Percentiles rank a stretch among this genome's conserved stretches.
Evolutionary conservation across 148 eudicot genomes (phyloP).

Genomic region (Dianthus caryophyllus): DNA sequence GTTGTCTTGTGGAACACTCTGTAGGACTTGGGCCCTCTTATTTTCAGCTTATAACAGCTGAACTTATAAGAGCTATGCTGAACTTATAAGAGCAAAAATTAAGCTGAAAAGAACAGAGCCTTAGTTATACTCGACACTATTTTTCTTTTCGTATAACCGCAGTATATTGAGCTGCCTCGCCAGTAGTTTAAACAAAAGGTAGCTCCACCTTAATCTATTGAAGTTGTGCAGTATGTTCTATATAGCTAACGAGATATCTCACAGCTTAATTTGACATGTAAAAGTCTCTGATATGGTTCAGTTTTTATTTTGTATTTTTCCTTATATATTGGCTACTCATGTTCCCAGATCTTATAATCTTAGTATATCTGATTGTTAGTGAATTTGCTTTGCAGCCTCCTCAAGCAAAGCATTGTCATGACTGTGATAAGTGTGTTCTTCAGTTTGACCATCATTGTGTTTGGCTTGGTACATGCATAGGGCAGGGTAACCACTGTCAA

Average conservation of each 20-base stretch:
- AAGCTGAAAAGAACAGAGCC: too few relatives aligned
- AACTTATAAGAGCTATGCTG: too few relatives aligned
- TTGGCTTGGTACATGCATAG: slow-evolving; percentile 98
- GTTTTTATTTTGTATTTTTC: not conserved
- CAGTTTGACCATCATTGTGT: slow-evolving; percentile 99
- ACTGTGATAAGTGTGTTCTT: slow-evolving; percentile 94
- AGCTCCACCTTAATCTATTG: not conserved
- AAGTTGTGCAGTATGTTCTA: too few relatives aligned
- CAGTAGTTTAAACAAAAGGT: not conserved
- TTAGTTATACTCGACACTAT: too few relatives aligned
- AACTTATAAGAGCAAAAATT: too few relatives aligned
- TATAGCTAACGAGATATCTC: not conserved
- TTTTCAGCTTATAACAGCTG: too few relatives aligned
- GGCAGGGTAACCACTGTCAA: slow-evolving; percentile 89
- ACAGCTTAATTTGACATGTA: not conserved
- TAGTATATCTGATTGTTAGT: not conserved
- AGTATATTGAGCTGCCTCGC: not conserved
- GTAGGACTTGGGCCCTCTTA: too few relatives aligned
- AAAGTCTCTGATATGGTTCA: not conserved
- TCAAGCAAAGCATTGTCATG: slow-evolving; percentile 93
- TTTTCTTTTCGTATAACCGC: too few relatives aligned
- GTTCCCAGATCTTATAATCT: not conserved
- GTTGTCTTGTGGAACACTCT: too few relatives aligned
- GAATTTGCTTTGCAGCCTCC: slow-evolving; percentile 72
- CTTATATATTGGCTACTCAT: not conserved